Evolutionary conservation across 2,329 filamentous ascomycete species (phyloP).

Genomic region (Aureobasidium pullulans): DNA sequence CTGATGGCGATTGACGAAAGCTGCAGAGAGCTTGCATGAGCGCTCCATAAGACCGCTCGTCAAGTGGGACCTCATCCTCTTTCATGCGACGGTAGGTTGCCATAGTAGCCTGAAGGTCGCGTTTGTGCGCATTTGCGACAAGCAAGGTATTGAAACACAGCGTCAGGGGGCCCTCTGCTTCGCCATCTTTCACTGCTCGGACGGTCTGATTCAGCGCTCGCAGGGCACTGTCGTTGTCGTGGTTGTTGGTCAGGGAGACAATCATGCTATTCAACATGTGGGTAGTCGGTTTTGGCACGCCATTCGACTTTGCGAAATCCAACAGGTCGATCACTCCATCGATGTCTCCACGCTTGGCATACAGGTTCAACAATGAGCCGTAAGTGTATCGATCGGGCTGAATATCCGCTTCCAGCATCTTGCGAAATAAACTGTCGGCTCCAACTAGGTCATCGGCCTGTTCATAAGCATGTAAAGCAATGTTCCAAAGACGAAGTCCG

Average conservation of each 20-base stretch:
- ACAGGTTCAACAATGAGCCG: slow-evolving; percentile 65
- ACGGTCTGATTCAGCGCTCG: slow-evolving; percentile 52
- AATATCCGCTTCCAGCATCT: slow-evolving; percentile 44
- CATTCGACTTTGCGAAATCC: slow-evolving; percentile 48
- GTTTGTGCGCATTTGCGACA: slow-evolving; percentile 57
- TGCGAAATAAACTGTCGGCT: slow-evolving; percentile 56
- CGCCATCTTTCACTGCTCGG: slow-evolving; percentile 28
- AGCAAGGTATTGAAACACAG: slow-evolving; percentile 75
- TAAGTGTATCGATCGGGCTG: slow-evolving; percentile 59
- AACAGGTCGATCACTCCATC: slow-evolving; percentile 60
- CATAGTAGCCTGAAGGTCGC: slow-evolving; percentile 49
- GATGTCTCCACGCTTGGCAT: slow-evolving; percentile 64
- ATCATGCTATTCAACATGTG: slow-evolving; percentile 60
- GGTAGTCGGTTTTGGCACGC: slow-evolving; percentile 42
- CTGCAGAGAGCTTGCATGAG: slow-evolving; percentile 52
- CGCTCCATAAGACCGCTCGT: slow-evolving; percentile 53
- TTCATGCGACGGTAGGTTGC: slow-evolving; percentile 51
- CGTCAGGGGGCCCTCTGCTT: slow-evolving; percentile 47
- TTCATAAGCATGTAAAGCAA: slow-evolving; percentile 63
- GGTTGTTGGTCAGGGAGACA: slow-evolving; percentile 50
- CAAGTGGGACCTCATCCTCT: slow-evolving; percentile 41
- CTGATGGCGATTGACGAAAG: slow-evolving; percentile 47
- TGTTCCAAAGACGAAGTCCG: slow-evolving; percentile 63
- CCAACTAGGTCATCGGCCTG: slow-evolving; percentile 60
- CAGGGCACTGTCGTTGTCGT: slow-evolving; percentile 33